Conservation (phyloP, 139 green algal genomes). For the Raphidocelis subcapitata region DNA sequence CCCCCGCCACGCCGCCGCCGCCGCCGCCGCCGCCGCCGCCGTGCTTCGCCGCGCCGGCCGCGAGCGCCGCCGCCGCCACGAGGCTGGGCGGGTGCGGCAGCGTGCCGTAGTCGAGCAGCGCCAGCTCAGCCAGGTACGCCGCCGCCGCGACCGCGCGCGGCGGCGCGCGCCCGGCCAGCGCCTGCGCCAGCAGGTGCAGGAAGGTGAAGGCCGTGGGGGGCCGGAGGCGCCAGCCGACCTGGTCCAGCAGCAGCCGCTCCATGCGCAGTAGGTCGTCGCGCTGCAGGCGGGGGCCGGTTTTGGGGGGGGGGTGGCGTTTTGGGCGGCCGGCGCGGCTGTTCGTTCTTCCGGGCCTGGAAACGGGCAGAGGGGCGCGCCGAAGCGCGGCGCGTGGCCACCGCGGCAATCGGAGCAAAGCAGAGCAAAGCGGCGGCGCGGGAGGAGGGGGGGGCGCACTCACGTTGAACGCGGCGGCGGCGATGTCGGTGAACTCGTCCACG, state of each 20-base stretch:
- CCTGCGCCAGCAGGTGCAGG: slow-evolving; percentile 40
- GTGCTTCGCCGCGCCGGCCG: slow-evolving; percentile 2
- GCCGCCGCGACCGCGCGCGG: slow-evolving; percentile 21
- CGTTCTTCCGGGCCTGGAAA: not conserved
- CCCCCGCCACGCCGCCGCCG: not conserved
- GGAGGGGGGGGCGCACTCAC: not conserved
- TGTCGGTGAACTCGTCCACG: slow-evolving; percentile 24
- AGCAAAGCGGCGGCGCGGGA: too few species aligned
- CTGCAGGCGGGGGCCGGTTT: slow-evolving; percentile 8
- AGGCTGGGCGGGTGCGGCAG: slow-evolving; percentile 18
- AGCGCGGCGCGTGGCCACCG: too few species aligned
- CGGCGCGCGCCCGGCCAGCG: slow-evolving; percentile 4
- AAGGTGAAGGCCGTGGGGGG: slow-evolving; percentile 49
- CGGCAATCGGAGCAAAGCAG: too few species aligned
- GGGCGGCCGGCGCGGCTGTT: not conserved
- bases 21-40: slow-evolving; percentile 1
- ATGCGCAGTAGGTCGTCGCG: slow-evolving; percentile 46
- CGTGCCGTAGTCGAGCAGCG: slow-evolving; percentile 41
- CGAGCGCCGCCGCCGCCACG: slow-evolving; percentile 21
- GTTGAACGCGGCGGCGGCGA: slow-evolving; percentile 35
- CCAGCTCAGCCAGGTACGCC: slow-evolving; percentile 44
- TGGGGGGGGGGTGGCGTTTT: not conserved
- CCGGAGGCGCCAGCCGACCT: slow-evolving; percentile 44
- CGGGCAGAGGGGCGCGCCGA: too few species aligned
- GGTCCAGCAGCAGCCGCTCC: slow-evolving; percentile 50